Base-by-base conservation (phyloP, 805 yeast genomes). In the Candida michaelii region DNA sequence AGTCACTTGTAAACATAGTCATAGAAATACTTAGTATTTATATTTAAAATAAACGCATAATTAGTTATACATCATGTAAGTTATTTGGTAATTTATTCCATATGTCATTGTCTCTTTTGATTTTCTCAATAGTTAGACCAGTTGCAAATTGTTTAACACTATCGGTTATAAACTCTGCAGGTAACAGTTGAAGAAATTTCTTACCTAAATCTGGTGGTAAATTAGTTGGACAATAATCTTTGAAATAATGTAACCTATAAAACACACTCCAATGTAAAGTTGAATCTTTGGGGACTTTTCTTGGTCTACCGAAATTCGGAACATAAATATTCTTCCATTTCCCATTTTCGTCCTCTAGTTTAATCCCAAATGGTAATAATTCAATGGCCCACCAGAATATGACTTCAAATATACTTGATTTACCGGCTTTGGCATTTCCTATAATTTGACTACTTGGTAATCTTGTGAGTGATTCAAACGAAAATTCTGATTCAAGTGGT, bases 381-480 rank as follows among this genome's bases (percentile, higher is more conserved):
- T 83, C 89, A 10, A 79, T 54, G 3, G 74, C 3, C 87, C 87
- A 82, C 88, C 88, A 83, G 5, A 65, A 48, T 0, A 77, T 15
- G 0, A 71, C 44, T 12, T 39, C 34, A 5, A 50, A 30, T 1
- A 60, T 14, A 2, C 59, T 37, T 17, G 55, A 57, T 4, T 19
- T 25, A 3, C 44, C 41, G 11, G 39, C 31, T 27, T 16, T 34
- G 21, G 14, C 18, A 8, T 35, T 29, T 29, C 36, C 36, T 8
- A 14, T 21, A 5, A 33, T 33, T 13, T 27, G 14, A 12, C 21
- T 24, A 15, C 17, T 24, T 5, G 30, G 38, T 35, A 25, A 24
- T 5, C 13, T 30, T 16, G 18, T 30, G 24, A 32, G 16, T 32
- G 14, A n/a, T 18, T 16, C 23, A 21, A n/a, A 21, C 3, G 5